Conservation (phyloP, 345 rosid species). For the Odontarrhena argentea region DNA sequence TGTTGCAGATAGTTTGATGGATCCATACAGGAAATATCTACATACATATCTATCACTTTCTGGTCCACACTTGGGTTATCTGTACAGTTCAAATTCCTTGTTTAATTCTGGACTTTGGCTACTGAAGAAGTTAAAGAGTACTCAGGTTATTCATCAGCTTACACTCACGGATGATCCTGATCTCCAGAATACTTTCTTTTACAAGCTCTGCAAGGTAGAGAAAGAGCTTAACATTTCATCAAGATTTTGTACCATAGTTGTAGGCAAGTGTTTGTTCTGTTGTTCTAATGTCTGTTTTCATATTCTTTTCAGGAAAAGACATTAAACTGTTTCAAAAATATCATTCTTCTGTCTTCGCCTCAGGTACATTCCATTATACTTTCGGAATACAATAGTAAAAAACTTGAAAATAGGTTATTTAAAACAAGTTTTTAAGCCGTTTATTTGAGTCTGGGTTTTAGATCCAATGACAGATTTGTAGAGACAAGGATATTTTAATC, state of each 20-base stretch:
- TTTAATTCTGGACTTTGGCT: conserved; percentile 97
- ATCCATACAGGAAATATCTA: conserved; percentile 72
- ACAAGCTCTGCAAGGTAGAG: conserved; percentile 80
- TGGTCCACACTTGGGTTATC: conserved; percentile 97
- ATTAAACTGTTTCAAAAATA: conserved; percentile 71
- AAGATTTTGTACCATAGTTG: conserved; percentile 1
- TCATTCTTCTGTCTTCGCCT: conserved; percentile 86
- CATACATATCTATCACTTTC: conserved; percentile 84
- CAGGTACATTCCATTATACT: conserved; percentile 60
- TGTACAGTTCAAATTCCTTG: conserved; percentile 91
- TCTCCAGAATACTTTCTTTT: conserved; percentile 78
- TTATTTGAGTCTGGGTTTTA: not conserved
- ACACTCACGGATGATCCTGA: conserved; percentile 91
- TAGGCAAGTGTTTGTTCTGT: not conserved
- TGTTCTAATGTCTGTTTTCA: conserved; percentile 14
- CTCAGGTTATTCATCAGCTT: conserved; percentile 97
- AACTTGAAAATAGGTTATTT: too few relatives aligned
- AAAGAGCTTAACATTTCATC: not conserved
- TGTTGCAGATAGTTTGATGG: conserved; percentile 79
- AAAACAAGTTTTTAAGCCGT: not conserved
- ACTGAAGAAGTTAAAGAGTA: conserved; percentile 86
- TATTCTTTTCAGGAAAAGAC: conserved; percentile 77
- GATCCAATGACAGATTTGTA: not conserved
- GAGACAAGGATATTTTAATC: conserved; percentile 2
- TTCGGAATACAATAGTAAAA: not conserved